phyloP scores from a whole-genome alignment of 805 yeast genomes.

The Wickerhamomyces pijperi region DNA sequence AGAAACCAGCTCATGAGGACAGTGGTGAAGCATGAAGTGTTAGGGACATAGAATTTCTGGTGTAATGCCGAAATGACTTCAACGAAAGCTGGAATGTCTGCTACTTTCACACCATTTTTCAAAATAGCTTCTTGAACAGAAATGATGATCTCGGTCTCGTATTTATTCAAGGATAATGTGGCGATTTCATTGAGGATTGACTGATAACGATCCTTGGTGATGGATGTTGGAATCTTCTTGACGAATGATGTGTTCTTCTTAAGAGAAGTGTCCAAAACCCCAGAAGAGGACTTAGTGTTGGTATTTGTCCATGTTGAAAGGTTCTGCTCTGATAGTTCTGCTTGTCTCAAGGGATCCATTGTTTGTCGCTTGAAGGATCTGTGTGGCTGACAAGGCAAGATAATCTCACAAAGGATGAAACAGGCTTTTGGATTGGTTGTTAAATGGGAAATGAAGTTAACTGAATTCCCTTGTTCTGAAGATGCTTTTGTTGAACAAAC shows the following conservation, averaged over 20 bases:
- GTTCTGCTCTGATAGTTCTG: constrained; percentile 7
- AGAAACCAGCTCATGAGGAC: constrained; percentile 30
- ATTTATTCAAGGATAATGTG: constrained; percentile 59
- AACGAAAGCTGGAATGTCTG: constrained; percentile 51
- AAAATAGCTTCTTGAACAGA: constrained; percentile 53
- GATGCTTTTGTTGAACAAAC: too few relatives aligned
- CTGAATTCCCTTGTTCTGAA: constrained; percentile 5
- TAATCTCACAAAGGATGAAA: not conserved
- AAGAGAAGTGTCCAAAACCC: constrained; percentile 52
- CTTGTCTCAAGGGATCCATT: constrained; percentile 1
- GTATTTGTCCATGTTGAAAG: constrained; percentile 14
- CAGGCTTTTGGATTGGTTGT: too few relatives aligned
- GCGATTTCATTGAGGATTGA: constrained; percentile 49
- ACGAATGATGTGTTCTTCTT: constrained; percentile 78
- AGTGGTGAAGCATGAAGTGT: constrained; percentile 33
- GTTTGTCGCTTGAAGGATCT: too few relatives aligned
- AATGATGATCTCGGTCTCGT: constrained; percentile 55
- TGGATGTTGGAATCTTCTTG: constrained; percentile 48
- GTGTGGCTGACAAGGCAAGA: too few relatives aligned
- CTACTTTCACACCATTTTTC: constrained; percentile 29
- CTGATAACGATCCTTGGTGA: constrained; percentile 38
- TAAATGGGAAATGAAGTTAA: too few relatives aligned
- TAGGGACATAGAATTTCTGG: constrained; percentile 46
- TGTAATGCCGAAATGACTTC: constrained; percentile 65
- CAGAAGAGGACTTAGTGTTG: constrained; percentile 6